Evolutionary conservation across 352 stramenopile genomes (phyloP), one percentile per base, ranked within the genome.

Genomic region (Pythium chondricola): DNA sequence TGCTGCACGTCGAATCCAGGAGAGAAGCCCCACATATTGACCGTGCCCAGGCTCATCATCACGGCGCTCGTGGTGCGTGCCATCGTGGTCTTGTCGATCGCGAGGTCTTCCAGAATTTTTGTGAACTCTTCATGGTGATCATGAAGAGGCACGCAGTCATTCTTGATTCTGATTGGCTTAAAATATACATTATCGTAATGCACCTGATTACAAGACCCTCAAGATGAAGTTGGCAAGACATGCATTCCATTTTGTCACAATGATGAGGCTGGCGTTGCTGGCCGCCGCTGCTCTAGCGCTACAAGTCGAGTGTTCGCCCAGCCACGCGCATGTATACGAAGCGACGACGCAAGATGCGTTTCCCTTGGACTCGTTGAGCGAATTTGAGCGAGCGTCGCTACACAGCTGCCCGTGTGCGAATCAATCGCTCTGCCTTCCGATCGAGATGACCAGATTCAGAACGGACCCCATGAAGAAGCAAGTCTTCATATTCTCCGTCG

Each of bases 21-120:
- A 7, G 78, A 93, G 56, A 93, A 88, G 17, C 83, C 83, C 83
- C 83, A 96, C 73, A 94, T 89, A 29, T 72, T 86, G 49, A 89
- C 71, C 4, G 74, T 80, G n/a, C 82, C 82, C 45, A 93, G 74
- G 41, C 73, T 85, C 71, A 87, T 86, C 54, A 85, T 56, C 49
- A 86, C 36, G 35, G 55, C 74, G 50, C 47, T 87, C 29, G 62
- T 76, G 9, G 67, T 67, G n/a, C 71, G 52, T 18, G 74, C 69
- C 74, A 85, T 85, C 10, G 17, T 46, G 7, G 2, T 18, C 11
- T 17, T 16, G 14, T 21, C 27, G 18, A 46, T 30, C 29, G 2
- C 14, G 20, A n/a, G 8, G 8, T 38, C 26, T 41, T 56, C 29
- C 25, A 45, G 6, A 16, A 8, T 40, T 40, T 13, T 29, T 18